Percentiles rank a stretch among this genome's conserved stretches.
Conservation (phyloP, 768 basidiomycete genomes). For the Boletus rufocinnamomeus region DNA sequence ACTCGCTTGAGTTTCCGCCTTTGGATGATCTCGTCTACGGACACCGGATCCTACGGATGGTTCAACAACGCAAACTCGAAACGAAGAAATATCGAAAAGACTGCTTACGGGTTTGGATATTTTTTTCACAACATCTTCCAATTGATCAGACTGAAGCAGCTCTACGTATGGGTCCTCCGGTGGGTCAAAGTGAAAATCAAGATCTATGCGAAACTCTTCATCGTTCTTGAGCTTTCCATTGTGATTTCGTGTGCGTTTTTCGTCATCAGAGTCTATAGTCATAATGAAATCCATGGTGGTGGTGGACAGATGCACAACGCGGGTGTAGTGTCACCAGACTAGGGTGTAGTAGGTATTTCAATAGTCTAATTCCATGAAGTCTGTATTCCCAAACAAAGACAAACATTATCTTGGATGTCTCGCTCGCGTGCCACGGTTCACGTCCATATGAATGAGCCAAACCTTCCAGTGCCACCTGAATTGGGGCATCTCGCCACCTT, state of each 20-base stretch:
- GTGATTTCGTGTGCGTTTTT: slow-evolving; percentile 42
- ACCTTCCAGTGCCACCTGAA: slow-evolving; percentile 38
- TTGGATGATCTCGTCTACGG: slow-evolving; percentile 91
- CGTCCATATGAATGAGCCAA: slow-evolving; percentile 23
- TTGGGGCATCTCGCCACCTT: slow-evolving; percentile 54
- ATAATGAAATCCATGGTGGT: slow-evolving; percentile 64
- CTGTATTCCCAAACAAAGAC: slow-evolving; percentile 16
- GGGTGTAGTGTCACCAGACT: too few relatives aligned
- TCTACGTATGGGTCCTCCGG: slow-evolving; percentile 70
- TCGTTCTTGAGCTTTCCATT: slow-evolving; percentile 31
- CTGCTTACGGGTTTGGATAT: slow-evolving; percentile 60
- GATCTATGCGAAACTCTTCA: slow-evolving; percentile 67
- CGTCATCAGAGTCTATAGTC: slow-evolving; percentile 82
- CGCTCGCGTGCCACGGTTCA: background rate
- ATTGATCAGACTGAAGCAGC: slow-evolving; percentile 44
- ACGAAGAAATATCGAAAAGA: slow-evolving; percentile 12
- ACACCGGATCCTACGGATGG: slow-evolving; percentile 64
- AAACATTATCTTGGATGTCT: slow-evolving; percentile 14
- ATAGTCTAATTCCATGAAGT: background rate
- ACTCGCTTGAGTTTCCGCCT: slow-evolving; percentile 51
- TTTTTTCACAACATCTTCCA: slow-evolving; percentile 61
- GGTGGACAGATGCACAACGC: background rate
- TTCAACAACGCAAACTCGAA: slow-evolving; percentile 6
- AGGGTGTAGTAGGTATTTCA: background rate
- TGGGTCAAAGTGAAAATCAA: slow-evolving; percentile 81